Evolutionary conservation across 352 stramenopile species (phyloP).

Genomic region (Phytophthora meadii): DNA sequence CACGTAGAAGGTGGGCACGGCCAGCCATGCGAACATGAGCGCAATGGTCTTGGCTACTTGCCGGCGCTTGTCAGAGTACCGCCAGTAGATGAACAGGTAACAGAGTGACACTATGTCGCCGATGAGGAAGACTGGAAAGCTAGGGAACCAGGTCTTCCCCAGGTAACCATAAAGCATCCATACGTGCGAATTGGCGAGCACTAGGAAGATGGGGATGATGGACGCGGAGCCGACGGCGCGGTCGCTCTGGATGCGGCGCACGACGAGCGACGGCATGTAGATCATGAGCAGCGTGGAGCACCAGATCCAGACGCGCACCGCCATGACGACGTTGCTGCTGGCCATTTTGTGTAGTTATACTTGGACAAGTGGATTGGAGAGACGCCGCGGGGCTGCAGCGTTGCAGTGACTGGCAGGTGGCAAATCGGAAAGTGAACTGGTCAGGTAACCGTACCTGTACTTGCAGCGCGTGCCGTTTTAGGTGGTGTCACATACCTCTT

Average conservation of each 20-base stretch:
- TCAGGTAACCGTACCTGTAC: background rate
- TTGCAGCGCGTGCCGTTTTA: conserved; percentile 2
- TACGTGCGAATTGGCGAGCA: conserved; percentile 39
- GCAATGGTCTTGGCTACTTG: conserved; percentile 24
- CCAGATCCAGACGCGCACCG: conserved; percentile 36
- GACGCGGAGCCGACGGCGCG: conserved; percentile 27
- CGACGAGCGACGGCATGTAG: conserved; percentile 38
- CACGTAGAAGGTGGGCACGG: conserved; percentile 37
- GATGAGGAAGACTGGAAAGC: conserved; percentile 47
- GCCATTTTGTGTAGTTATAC: conserved; percentile 13
- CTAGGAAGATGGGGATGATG: conserved; percentile 33
- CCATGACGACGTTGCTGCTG: conserved; percentile 24
- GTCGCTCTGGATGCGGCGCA: conserved; percentile 36
- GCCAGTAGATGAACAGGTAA: conserved; percentile 44
- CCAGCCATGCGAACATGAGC: conserved; percentile 27
- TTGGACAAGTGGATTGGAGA: conserved; percentile 1
- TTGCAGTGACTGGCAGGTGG: conserved; percentile 1
- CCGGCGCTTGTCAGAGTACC: conserved; percentile 22
- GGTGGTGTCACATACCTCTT: background rate
- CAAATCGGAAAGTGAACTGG: conserved; percentile 27
- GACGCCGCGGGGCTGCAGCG: background rate
- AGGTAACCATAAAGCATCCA: conserved; percentile 46
- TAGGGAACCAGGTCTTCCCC: conserved; percentile 41
- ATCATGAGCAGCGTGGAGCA: conserved; percentile 38
- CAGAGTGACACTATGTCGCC: conserved; percentile 35